These are phyloP conservation scores for Stephanodiscus minutulus DNA, from an alignment of 108 stramenopile species.

Conservation along the genomic window DNA sequence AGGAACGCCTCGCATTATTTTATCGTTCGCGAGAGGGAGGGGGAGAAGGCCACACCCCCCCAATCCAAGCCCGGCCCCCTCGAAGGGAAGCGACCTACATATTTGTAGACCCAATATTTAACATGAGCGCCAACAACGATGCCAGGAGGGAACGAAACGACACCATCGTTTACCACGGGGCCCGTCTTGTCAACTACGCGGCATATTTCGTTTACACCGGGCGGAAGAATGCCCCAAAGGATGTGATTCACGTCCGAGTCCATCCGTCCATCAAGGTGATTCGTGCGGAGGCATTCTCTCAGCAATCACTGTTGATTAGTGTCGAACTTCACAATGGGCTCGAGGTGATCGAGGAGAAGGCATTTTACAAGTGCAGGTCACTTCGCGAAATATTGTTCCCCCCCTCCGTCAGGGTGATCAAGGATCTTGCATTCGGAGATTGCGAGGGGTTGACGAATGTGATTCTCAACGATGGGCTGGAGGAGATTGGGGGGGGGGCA, in stretches of 20 bases:
- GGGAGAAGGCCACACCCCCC: too few species aligned
- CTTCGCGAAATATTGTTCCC: neutral
- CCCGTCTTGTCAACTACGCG: too few species aligned
- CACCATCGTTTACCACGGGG: too few species aligned
- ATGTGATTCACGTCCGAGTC: neutral
- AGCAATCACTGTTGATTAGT: neutral
- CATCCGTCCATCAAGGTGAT: neutral
- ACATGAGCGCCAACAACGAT: too few species aligned
- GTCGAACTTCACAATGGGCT: constrained; percentile 6
- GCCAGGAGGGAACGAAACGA: too few species aligned
- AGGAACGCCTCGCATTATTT: too few species aligned
- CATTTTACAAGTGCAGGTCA: constrained; percentile 2
- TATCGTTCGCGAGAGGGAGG: too few species aligned
- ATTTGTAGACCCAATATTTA: too few species aligned
- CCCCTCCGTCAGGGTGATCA: constrained; percentile 4
- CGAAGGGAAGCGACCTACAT: too few species aligned
- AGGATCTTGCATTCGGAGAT: neutral
- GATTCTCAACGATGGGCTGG: constrained; percentile 2
- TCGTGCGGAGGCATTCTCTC: neutral
- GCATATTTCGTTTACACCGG: neutral
- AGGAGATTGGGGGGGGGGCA: neutral
- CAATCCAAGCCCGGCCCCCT: too few species aligned
- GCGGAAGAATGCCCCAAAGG: neutral
- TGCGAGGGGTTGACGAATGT: constrained; percentile 1
- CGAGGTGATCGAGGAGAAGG: constrained; percentile 13